These are phyloP conservation scores for Cryomyces antarcticus DNA, from an alignment of 495 filamentous ascomycete genomes.

Conservation along the genomic window DNA sequence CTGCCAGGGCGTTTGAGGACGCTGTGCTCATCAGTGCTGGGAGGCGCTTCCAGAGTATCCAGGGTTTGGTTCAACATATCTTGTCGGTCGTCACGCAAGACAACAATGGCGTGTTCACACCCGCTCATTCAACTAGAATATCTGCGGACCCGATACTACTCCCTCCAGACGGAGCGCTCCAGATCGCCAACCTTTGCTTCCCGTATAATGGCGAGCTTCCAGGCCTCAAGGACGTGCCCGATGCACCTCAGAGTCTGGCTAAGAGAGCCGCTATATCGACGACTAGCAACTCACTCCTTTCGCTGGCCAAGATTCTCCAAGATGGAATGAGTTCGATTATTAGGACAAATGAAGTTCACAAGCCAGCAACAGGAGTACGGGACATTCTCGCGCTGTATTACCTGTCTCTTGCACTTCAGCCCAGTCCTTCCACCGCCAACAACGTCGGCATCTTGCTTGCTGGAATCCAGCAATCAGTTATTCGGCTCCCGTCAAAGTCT, in stretches of 20 bases:
- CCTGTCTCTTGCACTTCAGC: constrained; percentile 80
- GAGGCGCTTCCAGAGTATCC: constrained; percentile 47
- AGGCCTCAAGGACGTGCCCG: constrained; percentile 52
- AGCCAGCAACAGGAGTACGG: constrained; percentile 54
- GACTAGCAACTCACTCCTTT: constrained; percentile 87
- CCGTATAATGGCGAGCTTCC: constrained; percentile 58
- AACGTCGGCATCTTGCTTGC: constrained; percentile 95
- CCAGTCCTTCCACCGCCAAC: constrained; percentile 93
- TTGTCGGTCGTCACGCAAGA: constrained; percentile 43
- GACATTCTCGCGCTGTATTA: constrained; percentile 96
- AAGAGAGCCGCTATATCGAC: constrained; percentile 74
- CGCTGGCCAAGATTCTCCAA: constrained; percentile 94
- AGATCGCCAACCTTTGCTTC: constrained; percentile 74
- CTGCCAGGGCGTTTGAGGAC: constrained; percentile 85
- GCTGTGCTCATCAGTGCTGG: constrained; percentile 80
- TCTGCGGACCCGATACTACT: constrained; percentile 50
- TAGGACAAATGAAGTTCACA: constrained; percentile 32
- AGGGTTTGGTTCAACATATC: constrained; percentile 62
- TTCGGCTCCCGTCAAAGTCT: neutral
- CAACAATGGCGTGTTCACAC: constrained; percentile 5
- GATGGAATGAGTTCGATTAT: constrained; percentile 81
- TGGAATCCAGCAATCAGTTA: constrained; percentile 62
- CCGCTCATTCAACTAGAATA: constrained; percentile 1
- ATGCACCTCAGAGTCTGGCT: constrained; percentile 34
- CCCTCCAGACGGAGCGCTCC: constrained; percentile 62